Conservation (phyloP, 2,329 filamentous ascomycete genomes). For the Elsinoe australis region DNA sequence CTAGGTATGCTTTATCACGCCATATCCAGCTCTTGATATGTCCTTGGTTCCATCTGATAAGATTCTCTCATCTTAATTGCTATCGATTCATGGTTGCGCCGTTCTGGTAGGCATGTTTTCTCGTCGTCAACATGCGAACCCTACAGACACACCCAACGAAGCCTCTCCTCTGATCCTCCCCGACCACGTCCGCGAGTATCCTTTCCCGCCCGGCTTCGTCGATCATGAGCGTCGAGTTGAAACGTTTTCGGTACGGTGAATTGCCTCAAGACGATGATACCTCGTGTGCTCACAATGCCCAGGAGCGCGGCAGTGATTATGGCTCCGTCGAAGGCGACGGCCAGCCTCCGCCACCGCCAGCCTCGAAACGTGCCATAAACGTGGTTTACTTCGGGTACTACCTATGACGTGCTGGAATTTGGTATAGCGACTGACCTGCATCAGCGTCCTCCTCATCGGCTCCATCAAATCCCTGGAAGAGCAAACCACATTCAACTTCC, state of each 20-base stretch:
- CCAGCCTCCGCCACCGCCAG: neutral
- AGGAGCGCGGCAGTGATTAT: conserved; percentile 13
- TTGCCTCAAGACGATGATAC: conserved; percentile 12
- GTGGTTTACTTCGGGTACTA: conserved; percentile 9
- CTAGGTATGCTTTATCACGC: neutral
- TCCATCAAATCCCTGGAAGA: conserved; percentile 59
- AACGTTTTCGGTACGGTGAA: conserved; percentile 15
- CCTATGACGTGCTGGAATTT: no score
- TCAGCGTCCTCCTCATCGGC: conserved; percentile 48
- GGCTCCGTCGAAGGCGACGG: neutral
- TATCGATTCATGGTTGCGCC: neutral
- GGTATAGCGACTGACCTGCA: neutral
- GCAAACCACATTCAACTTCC: conserved; percentile 55
- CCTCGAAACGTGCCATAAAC: conserved; percentile 6
- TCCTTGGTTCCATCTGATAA: conserved; percentile 14
- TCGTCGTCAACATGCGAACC: conserved; percentile 12
- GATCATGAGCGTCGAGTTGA: conserved; percentile 15
- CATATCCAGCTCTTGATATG: conserved; percentile 1
- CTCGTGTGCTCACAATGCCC: conserved; percentile 11
- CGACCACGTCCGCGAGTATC: conserved; percentile 10
- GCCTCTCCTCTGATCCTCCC: conserved; percentile 12
- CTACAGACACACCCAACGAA: conserved; percentile 2
- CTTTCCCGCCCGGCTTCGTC: conserved; percentile 1
- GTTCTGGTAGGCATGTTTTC: conserved; percentile 13
- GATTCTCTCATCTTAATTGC: neutral